Evolutionary conservation across 176 grass and related monocot species (phyloP), one percentile per base, ranked within the genome.

Genomic region (Luzula sylvatica): DNA sequence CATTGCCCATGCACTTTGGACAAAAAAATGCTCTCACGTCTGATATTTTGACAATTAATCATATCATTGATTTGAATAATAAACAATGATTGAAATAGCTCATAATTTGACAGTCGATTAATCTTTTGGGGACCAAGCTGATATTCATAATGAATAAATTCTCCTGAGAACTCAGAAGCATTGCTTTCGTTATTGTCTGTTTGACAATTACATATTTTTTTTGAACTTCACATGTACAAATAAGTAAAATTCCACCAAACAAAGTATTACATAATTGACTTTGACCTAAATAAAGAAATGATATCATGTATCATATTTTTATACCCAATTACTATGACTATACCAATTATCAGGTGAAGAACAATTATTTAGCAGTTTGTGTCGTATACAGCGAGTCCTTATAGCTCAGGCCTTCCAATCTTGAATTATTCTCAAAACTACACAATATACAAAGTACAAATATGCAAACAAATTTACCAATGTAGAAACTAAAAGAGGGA

Each of bases 351-450:
- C 20, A 18, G 17, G 53, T 57, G 17, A 35, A 49, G 46, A 51
- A 49, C 38, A 61, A n/a, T 35, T 45, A 66, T 67, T 67, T 81
- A 96, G 84, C 90, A 96, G 78, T 96, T 89, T 61, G 90, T 89
- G 29, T 96, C 90, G 52, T 96, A 96, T 47, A 76, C 55, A 22
- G 77, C 90, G 21, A 96, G 71, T 59, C 90, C 90, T 81, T 82
- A 83, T 23, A 96, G 58, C 20, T 96, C 90, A 46, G 84, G 27
- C 84, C 90, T 96, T 96, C 90, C 52, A 96, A 60, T 2, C 84
- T 83, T 12, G 77, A 80, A 68, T 96, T 96, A 24, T 76, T 96
- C 59, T 96, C 90, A 55, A 96, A 96, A 67, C 90, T 96, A 67
- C 44, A 62, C 57, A 15, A 61, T 61, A 23, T 47, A 35, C 8